Conservation (phyloP, 306 rosid species). For the Prunus fruticosa region DNA sequence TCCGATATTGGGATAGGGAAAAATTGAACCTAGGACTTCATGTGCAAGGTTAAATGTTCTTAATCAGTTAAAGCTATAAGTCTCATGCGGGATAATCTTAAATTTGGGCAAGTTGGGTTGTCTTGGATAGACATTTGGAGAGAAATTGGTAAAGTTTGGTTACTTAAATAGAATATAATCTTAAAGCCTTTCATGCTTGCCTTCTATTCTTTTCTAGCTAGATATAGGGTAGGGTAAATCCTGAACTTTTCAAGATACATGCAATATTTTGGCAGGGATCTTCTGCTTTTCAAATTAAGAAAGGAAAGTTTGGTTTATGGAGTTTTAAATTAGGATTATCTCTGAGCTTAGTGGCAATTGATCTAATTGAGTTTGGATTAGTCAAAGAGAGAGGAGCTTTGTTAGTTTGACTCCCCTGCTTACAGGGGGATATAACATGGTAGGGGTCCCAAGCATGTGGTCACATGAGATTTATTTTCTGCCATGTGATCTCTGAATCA, state of each 20-base stretch:
- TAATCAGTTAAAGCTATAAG: too few species aligned
- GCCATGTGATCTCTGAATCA: slow-evolving; percentile 73
- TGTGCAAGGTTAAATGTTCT: accelerated
- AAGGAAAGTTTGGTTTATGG: slow-evolving; percentile 29
- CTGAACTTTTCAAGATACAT: background rate
- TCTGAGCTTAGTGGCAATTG: slow-evolving; percentile 28
- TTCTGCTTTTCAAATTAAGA: slow-evolving; percentile 17
- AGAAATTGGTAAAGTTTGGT: background rate
- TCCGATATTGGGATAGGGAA: too few species aligned
- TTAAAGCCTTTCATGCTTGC: background rate
- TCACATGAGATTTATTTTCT: slow-evolving; percentile 76
- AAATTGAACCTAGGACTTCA: too few species aligned
- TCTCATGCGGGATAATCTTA: too few species aligned
- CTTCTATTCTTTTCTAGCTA: background rate
- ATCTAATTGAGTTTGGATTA: slow-evolving; percentile 20
- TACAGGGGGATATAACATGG: slow-evolving; percentile 64
- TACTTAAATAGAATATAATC: background rate
- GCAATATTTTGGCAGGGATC: slow-evolving; percentile 10
- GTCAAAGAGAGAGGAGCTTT: slow-evolving; percentile 53
- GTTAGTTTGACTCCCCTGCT: slow-evolving; percentile 59
- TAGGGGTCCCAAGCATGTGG: slow-evolving; percentile 78
- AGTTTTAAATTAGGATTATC: slow-evolving; percentile 24
- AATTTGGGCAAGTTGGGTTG: background rate
- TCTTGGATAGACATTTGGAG: background rate
- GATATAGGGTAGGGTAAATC: background rate